Conservation (phyloP, 345 rosid species). For the Eucalyptus curtisii region DNA sequence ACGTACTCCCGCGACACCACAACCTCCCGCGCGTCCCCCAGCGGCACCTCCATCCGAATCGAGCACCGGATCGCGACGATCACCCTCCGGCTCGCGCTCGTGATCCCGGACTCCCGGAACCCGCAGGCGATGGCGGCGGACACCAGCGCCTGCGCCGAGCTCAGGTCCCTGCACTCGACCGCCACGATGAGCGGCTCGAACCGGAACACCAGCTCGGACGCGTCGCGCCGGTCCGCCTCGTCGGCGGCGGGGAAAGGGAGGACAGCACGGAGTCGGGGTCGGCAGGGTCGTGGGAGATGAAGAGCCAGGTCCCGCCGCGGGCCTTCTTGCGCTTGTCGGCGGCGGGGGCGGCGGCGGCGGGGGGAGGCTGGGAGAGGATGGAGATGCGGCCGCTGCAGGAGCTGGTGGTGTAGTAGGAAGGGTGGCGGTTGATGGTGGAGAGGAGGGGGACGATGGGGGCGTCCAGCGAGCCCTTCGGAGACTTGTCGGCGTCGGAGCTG, state of each 20-base stretch:
- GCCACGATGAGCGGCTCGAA: slow-evolving; percentile 89
- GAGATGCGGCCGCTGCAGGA: slow-evolving; percentile 96
- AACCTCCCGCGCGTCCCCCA: slow-evolving; percentile 39
- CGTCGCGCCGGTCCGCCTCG: neutral
- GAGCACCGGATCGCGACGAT: slow-evolving; percentile 80
- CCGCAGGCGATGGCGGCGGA: slow-evolving; percentile 58
- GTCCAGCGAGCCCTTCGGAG: slow-evolving; percentile 75
- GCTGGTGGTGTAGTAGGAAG: slow-evolving; percentile 79
- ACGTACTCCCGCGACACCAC: slow-evolving; percentile 58
- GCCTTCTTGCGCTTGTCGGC: slow-evolving; percentile 39
- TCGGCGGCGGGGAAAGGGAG: slow-evolving; percentile 31
- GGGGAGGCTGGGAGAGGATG: slow-evolving; percentile 60
- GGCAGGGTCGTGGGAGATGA: slow-evolving; percentile 57
- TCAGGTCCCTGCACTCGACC: slow-evolving; percentile 58
- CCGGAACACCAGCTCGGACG: slow-evolving; percentile 47
- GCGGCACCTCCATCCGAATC: slow-evolving; percentile 76
- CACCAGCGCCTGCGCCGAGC: slow-evolving; percentile 56
- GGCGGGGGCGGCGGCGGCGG: neutral
- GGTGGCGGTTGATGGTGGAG: slow-evolving; percentile 54
- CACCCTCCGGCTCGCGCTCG: slow-evolving; percentile 62
- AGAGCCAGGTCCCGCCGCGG: slow-evolving; percentile 82
- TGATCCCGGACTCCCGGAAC: slow-evolving; percentile 81
- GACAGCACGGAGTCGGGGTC: slow-evolving; percentile 31
- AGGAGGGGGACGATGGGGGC: slow-evolving; percentile 70
- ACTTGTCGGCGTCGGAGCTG: slow-evolving; percentile 50